Evolutionary conservation across 1,284 basidiomycete species (phyloP).

Genomic region (Fomitopsis palustris): DNA sequence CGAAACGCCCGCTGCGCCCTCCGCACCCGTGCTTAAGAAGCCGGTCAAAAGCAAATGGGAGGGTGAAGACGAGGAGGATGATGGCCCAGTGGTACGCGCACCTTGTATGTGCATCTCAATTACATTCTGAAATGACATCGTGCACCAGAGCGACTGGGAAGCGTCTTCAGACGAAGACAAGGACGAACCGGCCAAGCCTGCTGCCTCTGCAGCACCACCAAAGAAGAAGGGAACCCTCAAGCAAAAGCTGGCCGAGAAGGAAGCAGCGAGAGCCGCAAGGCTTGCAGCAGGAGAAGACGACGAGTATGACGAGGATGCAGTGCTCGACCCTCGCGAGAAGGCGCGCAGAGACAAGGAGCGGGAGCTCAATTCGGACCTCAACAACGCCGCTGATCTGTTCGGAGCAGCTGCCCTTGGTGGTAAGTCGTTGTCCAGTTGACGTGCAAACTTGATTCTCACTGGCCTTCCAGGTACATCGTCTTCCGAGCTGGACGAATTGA

Average conservation of each 20-base stretch:
- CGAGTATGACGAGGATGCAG: conserved; percentile 71
- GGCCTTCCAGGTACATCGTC: conserved; percentile 65
- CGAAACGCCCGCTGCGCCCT: conserved; percentile 43
- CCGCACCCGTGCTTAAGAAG: conserved; percentile 36
- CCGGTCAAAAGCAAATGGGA: conserved; percentile 71
- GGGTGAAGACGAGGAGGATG: conserved; percentile 85
- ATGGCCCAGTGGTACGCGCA: conserved; percentile 48
- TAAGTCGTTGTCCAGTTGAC: conserved; percentile 26
- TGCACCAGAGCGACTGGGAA: conserved; percentile 87
- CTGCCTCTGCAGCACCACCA: conserved; percentile 54
- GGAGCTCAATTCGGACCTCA: conserved; percentile 83
- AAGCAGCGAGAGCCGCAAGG: conserved; percentile 58
- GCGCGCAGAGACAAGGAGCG: conserved; percentile 71
- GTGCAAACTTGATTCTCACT: not conserved
- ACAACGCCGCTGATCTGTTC: conserved; percentile 78
- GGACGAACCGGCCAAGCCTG: conserved; percentile 38
- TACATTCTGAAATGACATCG: conserved; percentile 5
- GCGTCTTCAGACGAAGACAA: conserved; percentile 74
- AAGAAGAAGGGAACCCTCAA: conserved; percentile 92
- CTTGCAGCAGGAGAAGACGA: conserved; percentile 34
- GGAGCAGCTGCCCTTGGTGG: conserved; percentile 70
- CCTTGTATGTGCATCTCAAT: not conserved
- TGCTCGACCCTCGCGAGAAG: conserved; percentile 79
- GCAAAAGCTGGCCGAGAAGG: conserved; percentile 86
- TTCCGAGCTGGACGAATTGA: conserved; percentile 63